Evolutionary conservation across 164 flowering plant genomes (phyloP), one percentile per base, ranked within the genome.

Genomic region (Aristolochia californica): DNA sequence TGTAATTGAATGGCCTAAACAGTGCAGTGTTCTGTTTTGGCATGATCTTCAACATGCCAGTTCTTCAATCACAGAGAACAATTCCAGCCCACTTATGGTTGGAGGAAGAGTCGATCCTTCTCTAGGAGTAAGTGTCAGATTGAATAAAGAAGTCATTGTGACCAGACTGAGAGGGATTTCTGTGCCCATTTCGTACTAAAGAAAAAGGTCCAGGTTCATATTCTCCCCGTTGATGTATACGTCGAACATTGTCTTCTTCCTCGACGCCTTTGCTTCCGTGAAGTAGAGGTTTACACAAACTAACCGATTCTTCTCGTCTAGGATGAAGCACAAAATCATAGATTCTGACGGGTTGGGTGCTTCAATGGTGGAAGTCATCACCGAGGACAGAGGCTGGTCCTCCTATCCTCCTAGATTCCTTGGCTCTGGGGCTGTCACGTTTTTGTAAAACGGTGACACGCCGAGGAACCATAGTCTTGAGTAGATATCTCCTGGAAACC

Each of bases 401-500:
- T 34, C 51, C 21, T 27, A 45, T 12, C 59, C 43, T n/a, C 12
- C 0, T 22, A 15, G 4, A 1, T 56, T 53, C 22, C 2, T 25
- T 9, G 38, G 22, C 23, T 48, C 48, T 30, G 28, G 13, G 1
- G 66, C 62, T 0, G 27, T 24, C 2, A 34, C 60, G 0, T 8
- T n/a, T 1, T 5, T 21, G 22, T 45, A n/a, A n/a, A n/a, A n/a
- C n/a, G n/a, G n/a, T n/a, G 59, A 51, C 21, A 16, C n/a, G 21
- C 2, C 16, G 7, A 57, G 56, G 25, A 30, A 15, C 72, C 72
- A 68, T 16, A 63, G 21, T 15, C 72, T 57, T 13, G 51, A 34
- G 48, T 59, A 68, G 18, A 24, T 26, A 55, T 43, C 61, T 16
- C 58, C 56, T 34, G 64, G 72, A 56, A 53, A 63, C 67, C 72